Percentiles rank a stretch among this genome's conserved stretches.
Evolutionary conservation across 2,329 filamentous ascomycete species (phyloP).

Genomic region (Botrytis fabae): DNA sequence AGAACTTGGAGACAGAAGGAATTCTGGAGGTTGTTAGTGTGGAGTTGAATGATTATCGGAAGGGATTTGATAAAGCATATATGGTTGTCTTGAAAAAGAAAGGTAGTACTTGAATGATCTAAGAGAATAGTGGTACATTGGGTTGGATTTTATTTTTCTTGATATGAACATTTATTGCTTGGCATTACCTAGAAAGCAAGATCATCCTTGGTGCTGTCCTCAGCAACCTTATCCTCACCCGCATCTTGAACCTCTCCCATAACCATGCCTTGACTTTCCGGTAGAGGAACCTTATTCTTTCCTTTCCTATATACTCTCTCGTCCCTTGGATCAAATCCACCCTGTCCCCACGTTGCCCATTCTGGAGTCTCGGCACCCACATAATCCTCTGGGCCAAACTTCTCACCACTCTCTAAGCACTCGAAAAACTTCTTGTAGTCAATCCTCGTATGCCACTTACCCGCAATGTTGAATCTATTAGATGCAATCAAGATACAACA

Average conservation of each 20-base stretch:
- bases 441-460: conserved; percentile 88
- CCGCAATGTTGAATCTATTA: conserved; percentile 72
- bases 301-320: conserved; percentile 86
- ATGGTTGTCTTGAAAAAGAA: not conserved
- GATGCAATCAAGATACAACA: conserved; percentile 89
- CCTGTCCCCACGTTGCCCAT: conserved; percentile 93
- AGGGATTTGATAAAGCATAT: not conserved
- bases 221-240: not conserved
- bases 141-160: not conserved
- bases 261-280: conserved; percentile 27
- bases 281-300: conserved; percentile 45
- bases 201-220: not conserved
- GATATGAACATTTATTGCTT: not conserved
- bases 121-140: not conserved
- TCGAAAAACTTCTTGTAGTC: conserved; percentile 89
- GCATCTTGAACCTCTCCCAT: conserved; percentile 16
- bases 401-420: conserved; percentile 67
- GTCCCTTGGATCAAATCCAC: conserved; percentile 90
- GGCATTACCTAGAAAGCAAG: not conserved
- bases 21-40: not conserved
- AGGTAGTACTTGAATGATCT: not conserved
- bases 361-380: conserved; percentile 81
- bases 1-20: not conserved
- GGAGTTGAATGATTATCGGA: not conserved
- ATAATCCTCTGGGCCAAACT: conserved; percentile 87